Evolutionary conservation across 768 basidiomycete species (phyloP).

Genomic region (Russula earlei): DNA sequence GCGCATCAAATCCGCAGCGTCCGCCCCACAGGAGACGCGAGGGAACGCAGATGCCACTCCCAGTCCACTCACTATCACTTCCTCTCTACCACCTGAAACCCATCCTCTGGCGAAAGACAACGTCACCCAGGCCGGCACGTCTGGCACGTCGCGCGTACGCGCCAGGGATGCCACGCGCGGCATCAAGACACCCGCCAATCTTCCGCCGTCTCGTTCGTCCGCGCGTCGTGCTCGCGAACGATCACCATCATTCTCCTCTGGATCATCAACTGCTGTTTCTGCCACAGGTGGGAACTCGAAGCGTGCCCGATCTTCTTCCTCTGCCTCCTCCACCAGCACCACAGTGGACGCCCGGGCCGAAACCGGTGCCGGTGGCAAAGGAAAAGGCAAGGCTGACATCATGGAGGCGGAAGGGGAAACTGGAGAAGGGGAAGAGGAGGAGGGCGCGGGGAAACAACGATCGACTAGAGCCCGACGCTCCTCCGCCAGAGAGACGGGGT

Average conservation of each 20-base stretch:
- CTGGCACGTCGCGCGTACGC: constrained; percentile 3
- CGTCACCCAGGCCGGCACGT: neutral
- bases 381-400: constrained; percentile 12
- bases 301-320: constrained; percentile 18
- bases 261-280: constrained; percentile 17
- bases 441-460: neutral
- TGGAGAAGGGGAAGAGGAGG: neutral
- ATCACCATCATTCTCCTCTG: constrained; percentile 14
- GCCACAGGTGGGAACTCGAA: constrained; percentile 5
- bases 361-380: constrained; percentile 6
- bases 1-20: neutral
- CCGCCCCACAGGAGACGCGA: neutral
- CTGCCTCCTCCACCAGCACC: constrained; percentile 14
- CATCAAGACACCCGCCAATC: neutral
- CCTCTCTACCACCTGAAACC: constrained; percentile 11
- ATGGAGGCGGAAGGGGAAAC: constrained; percentile 2
- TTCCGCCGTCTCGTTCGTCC: constrained; percentile 5
- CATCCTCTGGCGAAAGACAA: constrained; percentile 4
- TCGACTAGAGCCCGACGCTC: neutral
- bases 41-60: constrained; percentile 9
- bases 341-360: neutral
- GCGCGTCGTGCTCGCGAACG: constrained; percentile 8
- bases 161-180: neutral
- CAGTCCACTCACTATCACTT: constrained; percentile 16
- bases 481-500: neutral